phyloP scores from a whole-genome alignment of 768 basidiomycete species.

The Galerina sulciceps region DNA sequence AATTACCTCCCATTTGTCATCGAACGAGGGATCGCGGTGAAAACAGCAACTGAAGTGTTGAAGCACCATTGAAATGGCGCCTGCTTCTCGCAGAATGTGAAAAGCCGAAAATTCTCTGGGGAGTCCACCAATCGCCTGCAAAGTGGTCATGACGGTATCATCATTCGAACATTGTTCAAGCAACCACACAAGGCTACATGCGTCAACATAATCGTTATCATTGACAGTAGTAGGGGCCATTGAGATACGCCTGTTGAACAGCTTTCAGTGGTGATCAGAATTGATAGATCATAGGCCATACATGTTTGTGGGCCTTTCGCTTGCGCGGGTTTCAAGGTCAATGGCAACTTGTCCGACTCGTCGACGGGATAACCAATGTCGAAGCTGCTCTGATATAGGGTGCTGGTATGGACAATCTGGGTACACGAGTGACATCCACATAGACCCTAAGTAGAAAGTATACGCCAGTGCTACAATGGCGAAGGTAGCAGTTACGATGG shows the following conservation, averaged over 20 bases:
- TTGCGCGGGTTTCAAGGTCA: constrained; percentile 8
- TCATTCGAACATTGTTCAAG: constrained; percentile 37
- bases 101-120: constrained; percentile 41
- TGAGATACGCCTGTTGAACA: constrained; percentile 12
- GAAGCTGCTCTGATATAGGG: constrained; percentile 40
- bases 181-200: constrained; percentile 40
- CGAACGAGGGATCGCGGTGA: constrained; percentile 38
- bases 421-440: constrained; percentile 41
- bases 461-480: constrained; percentile 39
- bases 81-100: constrained; percentile 39
- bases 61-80: constrained; percentile 35
- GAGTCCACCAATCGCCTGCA: constrained; percentile 43
- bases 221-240: constrained; percentile 4
- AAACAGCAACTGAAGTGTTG: constrained; percentile 41
- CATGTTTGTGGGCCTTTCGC: constrained; percentile 11
- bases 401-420: constrained; percentile 46
- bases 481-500: constrained; percentile 36
- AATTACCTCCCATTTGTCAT: constrained; percentile 38
- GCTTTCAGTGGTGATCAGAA: background rate
- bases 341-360: background rate
- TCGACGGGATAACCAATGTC: constrained; percentile 17
- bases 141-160: constrained; percentile 30
- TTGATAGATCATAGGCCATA: background rate
- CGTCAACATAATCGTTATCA: constrained; percentile 39
- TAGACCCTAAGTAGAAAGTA: constrained; percentile 39